Evolutionary conservation across 1,284 basidiomycete species (phyloP), one percentile per base, ranked within the genome.

Genomic region (Ceratobasidium sp.): DNA sequence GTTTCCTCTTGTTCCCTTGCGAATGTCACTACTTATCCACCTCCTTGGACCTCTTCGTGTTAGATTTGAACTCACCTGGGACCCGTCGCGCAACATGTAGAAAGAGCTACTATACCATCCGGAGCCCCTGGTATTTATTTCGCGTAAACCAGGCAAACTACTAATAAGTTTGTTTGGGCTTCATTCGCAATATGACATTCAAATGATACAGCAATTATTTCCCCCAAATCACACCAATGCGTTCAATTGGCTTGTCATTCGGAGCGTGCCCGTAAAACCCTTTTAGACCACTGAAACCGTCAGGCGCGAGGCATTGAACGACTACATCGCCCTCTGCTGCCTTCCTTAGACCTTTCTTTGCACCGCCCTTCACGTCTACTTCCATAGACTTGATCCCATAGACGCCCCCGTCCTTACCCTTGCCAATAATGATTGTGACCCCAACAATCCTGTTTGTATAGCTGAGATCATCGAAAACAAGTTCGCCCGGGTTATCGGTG

Each of bases 151-250:
- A n/a, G n/a, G n/a, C n/a, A n/a, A 46, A 46, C 7, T 46, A 13
- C 44, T 46, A 13, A 46, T 46, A 13, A 13, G 44, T 46, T 28
- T 57, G 9, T n/a, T 57, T 57, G 6, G 26, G 23, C 10, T 57
- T 57, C 23, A 57, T 57, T 57, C 15, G 28, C 26, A 33, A 28
- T 26, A 28, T 33, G 56, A 33, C 28, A 57, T 57, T 33, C 26
- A 26, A 6, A n/a, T 5, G 28, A 20, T 28, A 26, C 52, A 26
- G 6, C 46, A 67, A 50, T 50, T 26, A 67, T 48, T 67, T 67
- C 26, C 65, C 65, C 65, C 65, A 67, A 26, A 67, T 67, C 12
- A 50, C 65, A 28, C 65, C 65, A 28, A 67, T 46, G 13, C 65
- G 65, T 48, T 46, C 46, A 67, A 67, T 67, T 15, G 23, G 4